Evolutionary conservation across 495 filamentous ascomycete species (phyloP).

Genomic region (Aspergillus sclerotioniger): DNA sequence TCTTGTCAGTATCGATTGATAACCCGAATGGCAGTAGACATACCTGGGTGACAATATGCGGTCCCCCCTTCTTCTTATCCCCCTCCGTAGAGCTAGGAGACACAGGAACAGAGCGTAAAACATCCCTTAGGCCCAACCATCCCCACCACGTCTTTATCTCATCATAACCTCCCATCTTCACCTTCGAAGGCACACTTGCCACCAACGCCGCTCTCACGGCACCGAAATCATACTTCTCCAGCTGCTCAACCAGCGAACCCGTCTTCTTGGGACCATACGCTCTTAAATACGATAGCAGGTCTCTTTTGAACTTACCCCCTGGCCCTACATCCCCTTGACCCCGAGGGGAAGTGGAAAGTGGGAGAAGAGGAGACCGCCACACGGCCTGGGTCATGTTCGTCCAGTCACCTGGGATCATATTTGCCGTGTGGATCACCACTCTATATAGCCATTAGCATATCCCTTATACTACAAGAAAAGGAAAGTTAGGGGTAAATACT

Average conservation of each 20-base stretch:
- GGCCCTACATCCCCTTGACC: slow-evolving; percentile 34
- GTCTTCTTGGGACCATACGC: slow-evolving; percentile 62
- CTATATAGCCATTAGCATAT: slow-evolving; percentile 22
- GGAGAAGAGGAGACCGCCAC: slow-evolving; percentile 77
- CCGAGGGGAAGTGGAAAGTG: slow-evolving; percentile 26
- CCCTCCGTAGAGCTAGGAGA: too few relatives aligned
- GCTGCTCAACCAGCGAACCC: slow-evolving; percentile 50
- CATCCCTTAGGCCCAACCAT: slow-evolving; percentile 65
- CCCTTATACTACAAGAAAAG: not conserved
- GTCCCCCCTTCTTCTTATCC: slow-evolving; percentile 9
- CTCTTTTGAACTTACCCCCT: slow-evolving; percentile 72
- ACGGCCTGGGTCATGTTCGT: slow-evolving; percentile 80
- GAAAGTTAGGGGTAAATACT: slow-evolving; percentile 40
- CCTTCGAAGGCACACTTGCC: slow-evolving; percentile 70
- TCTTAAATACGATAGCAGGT: slow-evolving; percentile 69
- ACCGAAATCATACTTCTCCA: slow-evolving; percentile 68
- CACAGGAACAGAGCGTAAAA: slow-evolving; percentile 53
- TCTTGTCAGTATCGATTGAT: slow-evolving; percentile 1
- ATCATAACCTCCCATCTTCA: slow-evolving; percentile 39
- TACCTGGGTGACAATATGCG: slow-evolving; percentile 68
- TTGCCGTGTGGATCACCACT: slow-evolving; percentile 83
- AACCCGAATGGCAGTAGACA: not conserved
- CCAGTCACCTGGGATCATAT: slow-evolving; percentile 87
- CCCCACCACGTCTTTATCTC: slow-evolving; percentile 60
- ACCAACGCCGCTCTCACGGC: slow-evolving; percentile 69